Evolutionary conservation across 108 stramenopile genomes (phyloP).

Genomic region (Cyclotella kingstonii): DNA sequence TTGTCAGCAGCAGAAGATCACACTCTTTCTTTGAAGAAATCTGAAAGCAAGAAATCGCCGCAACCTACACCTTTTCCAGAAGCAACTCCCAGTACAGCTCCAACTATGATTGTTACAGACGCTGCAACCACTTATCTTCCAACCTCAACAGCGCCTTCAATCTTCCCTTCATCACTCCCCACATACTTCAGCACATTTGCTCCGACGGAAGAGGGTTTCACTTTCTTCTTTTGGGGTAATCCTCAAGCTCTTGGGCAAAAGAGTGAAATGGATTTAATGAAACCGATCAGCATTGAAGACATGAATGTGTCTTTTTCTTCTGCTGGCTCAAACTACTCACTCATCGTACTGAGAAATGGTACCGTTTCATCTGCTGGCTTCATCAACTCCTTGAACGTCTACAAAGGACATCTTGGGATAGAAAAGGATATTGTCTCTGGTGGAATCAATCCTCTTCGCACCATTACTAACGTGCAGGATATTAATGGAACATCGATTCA

Average conservation of each 20-base stretch:
- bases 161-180: not conserved
- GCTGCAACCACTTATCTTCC: not conserved
- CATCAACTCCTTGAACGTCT: slow-evolving; percentile 5
- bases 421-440: not conserved
- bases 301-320: slow-evolving; percentile 4
- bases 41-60: not conserved
- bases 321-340: slow-evolving; percentile 20
- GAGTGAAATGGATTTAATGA: not conserved
- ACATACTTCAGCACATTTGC: not conserved
- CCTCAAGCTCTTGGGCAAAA: slow-evolving; percentile 23
- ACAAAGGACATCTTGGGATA: slow-evolving; percentile 29
- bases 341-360: slow-evolving; percentile 16
- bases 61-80: not conserved
- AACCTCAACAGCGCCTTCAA: not conserved
- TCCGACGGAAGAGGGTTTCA: slow-evolving; percentile 5
- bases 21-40: slow-evolving; percentile 16
- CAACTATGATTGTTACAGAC: not conserved
- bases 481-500: not conserved
- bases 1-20: slow-evolving; percentile 42
- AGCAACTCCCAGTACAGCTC: not conserved
- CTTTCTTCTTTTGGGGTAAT: slow-evolving; percentile 32
- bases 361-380: slow-evolving; percentile 16
- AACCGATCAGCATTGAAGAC: slow-evolving; percentile 21
- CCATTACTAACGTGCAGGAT: slow-evolving; percentile 10
- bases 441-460: slow-evolving; percentile 14